Percentiles rank a stretch among this genome's conserved stretches.
Evolutionary conservation across 2,329 filamentous ascomycete genomes (phyloP).

Genomic region (Penicillium sp.): DNA sequence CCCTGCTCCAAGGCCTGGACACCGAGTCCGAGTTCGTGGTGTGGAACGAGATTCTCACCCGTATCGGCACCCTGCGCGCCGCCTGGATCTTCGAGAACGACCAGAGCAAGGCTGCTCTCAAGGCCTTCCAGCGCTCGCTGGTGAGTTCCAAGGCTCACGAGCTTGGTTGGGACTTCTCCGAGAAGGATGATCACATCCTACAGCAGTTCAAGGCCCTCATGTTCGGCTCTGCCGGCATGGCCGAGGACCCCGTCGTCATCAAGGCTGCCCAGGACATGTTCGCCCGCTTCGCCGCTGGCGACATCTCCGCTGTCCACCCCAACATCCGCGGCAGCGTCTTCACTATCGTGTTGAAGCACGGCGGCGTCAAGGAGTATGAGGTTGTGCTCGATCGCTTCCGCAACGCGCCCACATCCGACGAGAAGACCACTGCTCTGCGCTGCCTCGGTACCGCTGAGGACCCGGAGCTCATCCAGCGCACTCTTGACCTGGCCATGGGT

Average conservation of each 20-base stretch:
- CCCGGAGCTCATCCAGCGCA: constrained; percentile 76
- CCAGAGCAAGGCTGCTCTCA: constrained; percentile 67
- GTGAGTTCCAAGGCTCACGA: constrained; percentile 78
- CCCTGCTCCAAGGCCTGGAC: constrained; percentile 79
- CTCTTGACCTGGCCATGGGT: constrained; percentile 70
- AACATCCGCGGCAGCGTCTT: constrained; percentile 89
- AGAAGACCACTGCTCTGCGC: constrained; percentile 88
- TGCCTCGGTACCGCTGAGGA: constrained; percentile 75
- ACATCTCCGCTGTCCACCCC: constrained; percentile 79
- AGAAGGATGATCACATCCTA: constrained; percentile 80
- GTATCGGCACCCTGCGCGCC: constrained; percentile 72
- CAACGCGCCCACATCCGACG: constrained; percentile 72
- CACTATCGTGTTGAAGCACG: constrained; percentile 77
- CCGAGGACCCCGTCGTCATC: constrained; percentile 75
- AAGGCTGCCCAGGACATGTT: constrained; percentile 88
- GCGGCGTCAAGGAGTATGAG: constrained; percentile 83
- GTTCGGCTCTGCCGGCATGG: constrained; percentile 78
- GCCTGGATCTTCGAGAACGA: constrained; percentile 89
- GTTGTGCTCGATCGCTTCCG: constrained; percentile 72
- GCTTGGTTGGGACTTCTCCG: constrained; percentile 83
- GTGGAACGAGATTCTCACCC: constrained; percentile 85
- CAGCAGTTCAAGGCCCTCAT: constrained; percentile 94
- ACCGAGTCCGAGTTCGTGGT: constrained; percentile 84
- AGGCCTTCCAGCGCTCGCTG: constrained; percentile 77
- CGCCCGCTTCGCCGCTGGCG: constrained; percentile 74